Percentiles rank a stretch among this genome's conserved stretches.
Evolutionary conservation across 345 rosid species (phyloP).

Genomic region (Rhodamnia argentea): DNA sequence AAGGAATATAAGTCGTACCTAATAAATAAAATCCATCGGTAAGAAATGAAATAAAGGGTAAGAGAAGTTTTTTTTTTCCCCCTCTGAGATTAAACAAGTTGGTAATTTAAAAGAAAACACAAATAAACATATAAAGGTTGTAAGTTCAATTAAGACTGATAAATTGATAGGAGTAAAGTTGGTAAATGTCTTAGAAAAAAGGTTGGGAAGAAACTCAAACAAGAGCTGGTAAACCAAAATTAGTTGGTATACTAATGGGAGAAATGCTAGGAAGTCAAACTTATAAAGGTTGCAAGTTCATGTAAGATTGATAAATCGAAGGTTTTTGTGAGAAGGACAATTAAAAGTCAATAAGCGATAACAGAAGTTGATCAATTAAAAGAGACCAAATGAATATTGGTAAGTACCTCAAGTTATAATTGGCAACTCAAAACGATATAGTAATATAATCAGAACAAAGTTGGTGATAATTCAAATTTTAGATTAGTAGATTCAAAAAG

Average conservation of each 20-base stretch:
- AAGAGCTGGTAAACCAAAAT: neutral
- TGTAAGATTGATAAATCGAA: neutral
- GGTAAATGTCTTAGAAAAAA: neutral
- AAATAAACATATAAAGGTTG: neutral
- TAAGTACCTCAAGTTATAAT: neutral
- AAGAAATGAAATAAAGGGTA: neutral
- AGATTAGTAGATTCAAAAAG: too few relatives aligned
- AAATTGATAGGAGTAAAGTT: neutral
- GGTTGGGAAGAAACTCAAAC: neutral
- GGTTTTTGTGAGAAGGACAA: neutral
- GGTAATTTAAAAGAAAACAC: neutral
- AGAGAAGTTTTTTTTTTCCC: too few relatives aligned
- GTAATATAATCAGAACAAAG: neutral
- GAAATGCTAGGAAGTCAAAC: neutral
- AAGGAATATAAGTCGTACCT: neutral
- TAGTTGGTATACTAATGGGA: neutral
- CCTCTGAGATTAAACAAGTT: neutral
- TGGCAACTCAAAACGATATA: neutral
- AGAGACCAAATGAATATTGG: neutral
- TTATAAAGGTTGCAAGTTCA: neutral
- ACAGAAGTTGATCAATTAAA: neutral
- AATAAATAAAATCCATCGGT: neutral
- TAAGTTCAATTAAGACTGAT: too few relatives aligned
- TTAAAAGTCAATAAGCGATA: neutral
- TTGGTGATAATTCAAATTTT: too few relatives aligned